These are phyloP conservation scores for Colletotrichum brevisporum DNA, from an alignment of 2,329 filamentous ascomycete species.

Conservation along the genomic window DNA sequence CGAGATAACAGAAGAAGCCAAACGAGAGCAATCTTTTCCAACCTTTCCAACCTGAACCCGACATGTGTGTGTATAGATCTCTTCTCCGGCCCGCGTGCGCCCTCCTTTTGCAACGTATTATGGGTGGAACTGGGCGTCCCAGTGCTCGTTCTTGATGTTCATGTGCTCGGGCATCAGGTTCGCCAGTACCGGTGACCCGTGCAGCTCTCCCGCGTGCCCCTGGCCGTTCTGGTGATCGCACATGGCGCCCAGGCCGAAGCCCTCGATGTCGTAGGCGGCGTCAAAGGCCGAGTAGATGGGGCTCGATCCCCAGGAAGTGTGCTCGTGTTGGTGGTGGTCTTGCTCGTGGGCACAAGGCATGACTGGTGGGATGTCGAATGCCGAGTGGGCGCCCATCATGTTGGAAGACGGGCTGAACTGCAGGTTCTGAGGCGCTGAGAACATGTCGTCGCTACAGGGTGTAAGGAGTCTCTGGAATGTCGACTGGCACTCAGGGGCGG, in stretches of 20 bases:
- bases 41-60: conserved; percentile 20
- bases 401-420: conserved; percentile 51
- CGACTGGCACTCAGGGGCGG: conserved; percentile 46
- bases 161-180: conserved; percentile 46
- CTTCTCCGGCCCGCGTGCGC: background rate
- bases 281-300: conserved; percentile 58
- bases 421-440: conserved; percentile 48
- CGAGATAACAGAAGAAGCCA: conserved; percentile 22
- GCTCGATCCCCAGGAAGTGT: conserved; percentile 48
- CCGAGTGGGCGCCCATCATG: conserved; percentile 47
- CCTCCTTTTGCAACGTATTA: background rate
- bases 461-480: conserved; percentile 63
- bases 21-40: conserved; percentile 19
- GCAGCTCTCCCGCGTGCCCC: conserved; percentile 45
- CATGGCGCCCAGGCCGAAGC: conserved; percentile 50
- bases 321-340: conserved; percentile 48
- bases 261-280: conserved; percentile 54
- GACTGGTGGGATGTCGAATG: conserved; percentile 49
- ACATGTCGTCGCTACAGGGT: conserved; percentile 67
- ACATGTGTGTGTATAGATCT: conserved; percentile 26
- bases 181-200: conserved; percentile 45
- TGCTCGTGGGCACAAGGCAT: conserved; percentile 46
- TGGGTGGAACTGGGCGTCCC: conserved; percentile 45
- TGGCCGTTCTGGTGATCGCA: conserved; percentile 50
- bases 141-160: conserved; percentile 54